Conservation (phyloP, 2,329 filamentous ascomycete species). For the Neodidymelliopsis sp. region DNA sequence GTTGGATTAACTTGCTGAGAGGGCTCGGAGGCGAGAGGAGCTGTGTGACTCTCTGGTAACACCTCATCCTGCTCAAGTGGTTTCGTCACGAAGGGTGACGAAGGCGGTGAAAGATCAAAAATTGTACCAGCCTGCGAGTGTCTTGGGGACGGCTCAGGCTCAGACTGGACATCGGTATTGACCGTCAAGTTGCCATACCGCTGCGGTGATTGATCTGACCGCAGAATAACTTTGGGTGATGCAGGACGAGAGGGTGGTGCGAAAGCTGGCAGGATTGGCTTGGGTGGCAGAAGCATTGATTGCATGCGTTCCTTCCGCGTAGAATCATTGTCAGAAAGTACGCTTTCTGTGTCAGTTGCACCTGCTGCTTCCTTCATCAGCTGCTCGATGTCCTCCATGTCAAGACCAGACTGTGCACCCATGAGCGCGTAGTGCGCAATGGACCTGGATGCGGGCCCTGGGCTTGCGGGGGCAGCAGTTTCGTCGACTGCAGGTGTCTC, state of each 20-base stretch:
- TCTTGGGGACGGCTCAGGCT: conserved; percentile 16
- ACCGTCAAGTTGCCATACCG: conserved; percentile 28
- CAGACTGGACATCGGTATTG: conserved; percentile 28
- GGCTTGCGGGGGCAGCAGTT: conserved; percentile 50
- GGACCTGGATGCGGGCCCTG: conserved; percentile 48
- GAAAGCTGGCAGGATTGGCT: conserved; percentile 42
- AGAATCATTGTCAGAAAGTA: conserved; percentile 30
- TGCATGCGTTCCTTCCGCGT: conserved; percentile 43
- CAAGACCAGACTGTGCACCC: conserved; percentile 56
- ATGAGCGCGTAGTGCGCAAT: conserved; percentile 67
- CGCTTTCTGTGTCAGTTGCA: conserved; percentile 34
- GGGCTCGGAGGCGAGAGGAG: not conserved
- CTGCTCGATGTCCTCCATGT: conserved; percentile 55
- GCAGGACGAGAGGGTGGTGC: conserved; percentile 38
- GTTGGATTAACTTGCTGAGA: conserved; percentile 5
- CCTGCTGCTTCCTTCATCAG: conserved; percentile 54
- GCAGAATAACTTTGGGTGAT: conserved; percentile 49
- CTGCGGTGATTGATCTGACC: conserved; percentile 28
- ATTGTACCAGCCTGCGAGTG: conserved; percentile 40
- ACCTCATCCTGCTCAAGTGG: conserved; percentile 22
- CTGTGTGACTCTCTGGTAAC: not conserved
- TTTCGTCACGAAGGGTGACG: conserved; percentile 35
- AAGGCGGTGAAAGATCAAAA: conserved; percentile 44
- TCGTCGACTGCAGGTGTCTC: conserved; percentile 44
- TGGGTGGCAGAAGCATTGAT: conserved; percentile 50